Base-by-base conservation (phyloP, 257 asterid species). In the Capsicum chinense region DNA sequence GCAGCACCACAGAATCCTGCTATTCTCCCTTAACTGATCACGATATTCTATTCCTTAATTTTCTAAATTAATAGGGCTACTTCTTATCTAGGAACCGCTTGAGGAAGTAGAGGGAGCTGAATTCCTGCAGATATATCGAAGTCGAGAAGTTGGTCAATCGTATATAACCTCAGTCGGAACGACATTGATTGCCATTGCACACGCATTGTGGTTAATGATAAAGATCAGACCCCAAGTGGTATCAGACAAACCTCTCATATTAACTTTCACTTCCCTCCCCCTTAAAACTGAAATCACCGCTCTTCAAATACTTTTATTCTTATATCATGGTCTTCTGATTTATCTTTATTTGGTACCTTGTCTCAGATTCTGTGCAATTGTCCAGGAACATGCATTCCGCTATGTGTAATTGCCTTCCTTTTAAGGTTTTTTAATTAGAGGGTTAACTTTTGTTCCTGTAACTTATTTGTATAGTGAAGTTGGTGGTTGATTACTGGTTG, bases 201-300 rank as follows among this genome's bases (percentile, higher is more conserved):
- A 96, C 86, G 98, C 95, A 0, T 87, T 96, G 85, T 91, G 98
- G 98, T 92, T 94, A 69, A 94, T 94, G 98, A 86, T 93, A 84
- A 96, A 90, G 91, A 94, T 91, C 88, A 89, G 97, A 86, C 98
- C 99, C 79, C 94, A 92, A 89, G 97, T 93, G 99, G 99, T 95
- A 94, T 87, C 50, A 67, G 57, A 17, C 52, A 56, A 84, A 33
- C 58, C 85, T 81, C 83, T 56, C 52, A 73, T 17, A 0, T 76
- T 59, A 63, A 19, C 0, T n/a, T 85, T 17, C 35, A 10, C 35
- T 9, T 33, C 9, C 35, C 78, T 0, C 35, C 19, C 60, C 56
- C 3, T 44, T 71, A 21, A 59, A 56, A 12, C n/a, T 1, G 21
- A 3, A 68, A 11, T 8, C 11, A n/a, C 11, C 26, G 56, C 10